These are phyloP conservation scores for Aeminium ludgeri DNA, from an alignment of 495 filamentous ascomycete species.

Conservation along the genomic window DNA sequence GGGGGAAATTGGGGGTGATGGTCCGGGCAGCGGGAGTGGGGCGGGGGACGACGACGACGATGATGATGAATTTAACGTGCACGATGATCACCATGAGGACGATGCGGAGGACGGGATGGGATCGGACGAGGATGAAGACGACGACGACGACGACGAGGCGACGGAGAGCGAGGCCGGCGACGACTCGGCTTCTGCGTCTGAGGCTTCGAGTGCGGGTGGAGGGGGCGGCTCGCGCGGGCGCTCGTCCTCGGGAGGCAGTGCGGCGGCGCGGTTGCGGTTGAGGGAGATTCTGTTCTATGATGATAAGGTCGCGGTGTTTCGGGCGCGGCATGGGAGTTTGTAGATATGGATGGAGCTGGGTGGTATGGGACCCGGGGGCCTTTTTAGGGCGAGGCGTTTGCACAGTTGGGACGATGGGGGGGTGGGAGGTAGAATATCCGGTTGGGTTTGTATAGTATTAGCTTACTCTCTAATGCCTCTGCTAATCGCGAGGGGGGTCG, in stretches of 20 bases:
- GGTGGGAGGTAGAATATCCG: too few species aligned
- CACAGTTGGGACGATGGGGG: too few species aligned
- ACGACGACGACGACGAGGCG: constrained; percentile 26
- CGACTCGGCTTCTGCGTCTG: too few species aligned
- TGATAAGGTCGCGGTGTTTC: constrained; percentile 74
- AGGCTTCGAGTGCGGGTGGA: constrained; percentile 23
- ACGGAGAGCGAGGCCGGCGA: constrained; percentile 27
- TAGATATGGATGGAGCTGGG: constrained; percentile 21
- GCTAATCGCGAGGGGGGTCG: too few species aligned
- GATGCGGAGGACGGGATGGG: constrained; percentile 38
- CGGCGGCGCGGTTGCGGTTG: constrained; percentile 35
- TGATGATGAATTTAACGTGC: constrained; percentile 29
- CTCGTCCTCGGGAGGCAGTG: constrained; percentile 15
- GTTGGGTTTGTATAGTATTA: too few species aligned
- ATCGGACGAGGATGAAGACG: constrained; percentile 29
- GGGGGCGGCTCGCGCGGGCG: constrained; percentile 22
- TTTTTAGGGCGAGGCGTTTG: background rate
- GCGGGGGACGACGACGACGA: constrained; percentile 27
- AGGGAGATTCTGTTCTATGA: constrained; percentile 82
- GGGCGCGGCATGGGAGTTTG: constrained; percentile 55
- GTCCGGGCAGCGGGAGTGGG: constrained; percentile 27
- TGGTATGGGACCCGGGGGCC: background rate
- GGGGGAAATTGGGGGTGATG: constrained; percentile 17
- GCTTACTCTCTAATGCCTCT: too few species aligned
- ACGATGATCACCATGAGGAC: constrained; percentile 31